phyloP scores from a whole-genome alignment of 106 monocot genomes.

The Allium sativum region DNA sequence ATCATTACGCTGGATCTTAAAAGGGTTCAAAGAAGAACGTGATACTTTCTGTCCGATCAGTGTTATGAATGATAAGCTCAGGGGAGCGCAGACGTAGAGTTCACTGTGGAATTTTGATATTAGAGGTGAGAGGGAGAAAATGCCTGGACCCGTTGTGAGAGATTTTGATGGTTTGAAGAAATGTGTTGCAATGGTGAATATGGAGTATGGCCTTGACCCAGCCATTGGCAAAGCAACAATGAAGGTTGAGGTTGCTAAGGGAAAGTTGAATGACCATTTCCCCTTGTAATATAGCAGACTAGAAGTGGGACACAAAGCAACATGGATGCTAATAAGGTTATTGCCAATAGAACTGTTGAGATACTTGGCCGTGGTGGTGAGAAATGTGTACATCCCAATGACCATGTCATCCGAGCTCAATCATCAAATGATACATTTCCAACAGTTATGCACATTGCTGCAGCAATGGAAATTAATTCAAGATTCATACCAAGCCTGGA shows the following conservation, averaged over 20 bases:
- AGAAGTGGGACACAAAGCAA: slow-evolving; percentile 99
- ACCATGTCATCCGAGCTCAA: slow-evolving; percentile 80
- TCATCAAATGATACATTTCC: slow-evolving; percentile 97
- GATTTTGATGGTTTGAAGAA: slow-evolving; percentile 89
- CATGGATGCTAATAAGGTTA: slow-evolving; percentile 99
- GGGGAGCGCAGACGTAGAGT: slow-evolving; percentile 98
- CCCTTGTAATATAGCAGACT: slow-evolving; percentile 99
- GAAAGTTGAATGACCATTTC: slow-evolving; percentile 92
- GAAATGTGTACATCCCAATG: slow-evolving; percentile 89
- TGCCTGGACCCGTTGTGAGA: slow-evolving; percentile 82
- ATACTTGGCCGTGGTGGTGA: slow-evolving; percentile 78
- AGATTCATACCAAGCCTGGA: slow-evolving; percentile 72
- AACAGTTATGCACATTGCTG: slow-evolving; percentile 99
- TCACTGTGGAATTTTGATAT: slow-evolving; percentile 95
- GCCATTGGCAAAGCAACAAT: slow-evolving; percentile 89
- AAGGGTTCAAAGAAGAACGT: slow-evolving; percentile 70
- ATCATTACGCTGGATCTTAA: slow-evolving; percentile 27
- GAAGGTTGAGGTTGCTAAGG: slow-evolving; percentile 91
- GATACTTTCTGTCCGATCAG: slow-evolving; percentile 75
- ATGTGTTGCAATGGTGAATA: slow-evolving; percentile 94
- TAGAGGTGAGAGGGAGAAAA: slow-evolving; percentile 67
- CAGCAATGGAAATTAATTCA: slow-evolving; percentile 73
- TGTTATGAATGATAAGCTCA: slow-evolving; percentile 73
- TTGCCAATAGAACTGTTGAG: slow-evolving; percentile 83
- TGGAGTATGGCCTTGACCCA: slow-evolving; percentile 94